Base-by-base conservation (phyloP, 768 basidiomycete species). In the Boletus reticulatus region DNA sequence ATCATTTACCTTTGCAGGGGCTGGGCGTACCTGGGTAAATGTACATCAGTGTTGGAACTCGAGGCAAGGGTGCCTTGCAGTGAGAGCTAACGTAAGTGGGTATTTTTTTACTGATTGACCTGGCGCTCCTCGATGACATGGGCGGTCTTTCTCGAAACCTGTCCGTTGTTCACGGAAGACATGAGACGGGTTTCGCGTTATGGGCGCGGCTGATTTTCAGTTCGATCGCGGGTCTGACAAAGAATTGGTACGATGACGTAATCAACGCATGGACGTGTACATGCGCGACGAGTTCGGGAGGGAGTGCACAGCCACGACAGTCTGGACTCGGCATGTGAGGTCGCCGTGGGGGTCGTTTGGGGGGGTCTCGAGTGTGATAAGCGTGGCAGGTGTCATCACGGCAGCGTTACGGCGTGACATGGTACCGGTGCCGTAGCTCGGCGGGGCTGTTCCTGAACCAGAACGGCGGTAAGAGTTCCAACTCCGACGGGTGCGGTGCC, bases 401-500 rank as follows among this genome's bases (percentile, higher is more conserved):
- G 60, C 61, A 55, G 54, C 38, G 53, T 58, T 52, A 61, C 64
- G 58, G 67, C 52, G 55, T 64, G 62, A 55, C 58, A 56, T 61
- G 57, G 54, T 49, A 50, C 63, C 70, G 71, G 70, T 72, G 70
- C 70, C 70, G 70, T 72, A 61, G 69, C 53, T 66, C 69, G 70
- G 69, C 69, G 67, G 61, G 56, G 65, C 48, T 62, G 71, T 72
- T 58, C 70, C 70, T 71, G 71, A 69, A 50, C 71, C 71, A 64
- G 17, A 53, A 12, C 2, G 11, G 27, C 48, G 67, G 70, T 0
- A 6, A 34, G 0, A 16, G 47, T 71, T 69, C n/a, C 11, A 60
- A 71, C 67, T 71, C 70, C 70, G 70, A 71, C 61, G 43, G 31
- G 56, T 51, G 69, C 69, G 57, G 70, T 71, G 70, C 70, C 70